Evolutionary conservation across 2,329 filamentous ascomycete genomes (phyloP), one percentile per base, ranked within the genome.

Genomic region (Fusarium buharicum): DNA sequence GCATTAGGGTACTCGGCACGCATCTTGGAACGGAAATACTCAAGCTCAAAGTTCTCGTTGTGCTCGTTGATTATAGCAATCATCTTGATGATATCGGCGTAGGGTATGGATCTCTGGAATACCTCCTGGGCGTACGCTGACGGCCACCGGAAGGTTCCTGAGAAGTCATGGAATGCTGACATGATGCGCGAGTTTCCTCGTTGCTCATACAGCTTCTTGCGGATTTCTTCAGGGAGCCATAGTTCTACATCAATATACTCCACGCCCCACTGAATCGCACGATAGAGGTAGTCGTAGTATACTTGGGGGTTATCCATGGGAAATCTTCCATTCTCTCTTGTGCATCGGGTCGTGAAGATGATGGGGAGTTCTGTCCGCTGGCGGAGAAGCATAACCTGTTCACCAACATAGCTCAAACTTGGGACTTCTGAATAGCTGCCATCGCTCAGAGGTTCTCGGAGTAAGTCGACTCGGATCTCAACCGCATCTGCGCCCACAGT

Each of bases 91-190:
- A 96, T 91, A 73, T 96, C 91, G 41, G 90, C 90, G 66, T 93
- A 92, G 55, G 86, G 85, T 41, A 85, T 85, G 9, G 90, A 91
- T 65, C 88, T 84, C 56, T 86, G 80, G 67, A 93, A 96, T 4
- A 94, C 83, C 11, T 84, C 79, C 69, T 90, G 86, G 1, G 91
- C 91, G 65, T 90, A 84, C 7, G 84, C 77, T 0, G 90, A 91
- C 1, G 90, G 89, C 92, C 92, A 96, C 70, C 89, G 91, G 81
- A 94, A 94, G 1, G 82, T 88, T 2, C 91, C 90, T 0, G 91
- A 93, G 71, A 94, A 94, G 77, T 95, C 92, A 74, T 96, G 92
- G 70, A 94, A 95, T 12, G 92, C 92, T n/a, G 91, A 94, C 80
- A 96, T 93, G 75, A 96, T 92, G 64, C 89, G 90, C 70, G 90